phyloP scores from a whole-genome alignment of 768 basidiomycete genomes.

The Xerocomellus dryophilus region DNA sequence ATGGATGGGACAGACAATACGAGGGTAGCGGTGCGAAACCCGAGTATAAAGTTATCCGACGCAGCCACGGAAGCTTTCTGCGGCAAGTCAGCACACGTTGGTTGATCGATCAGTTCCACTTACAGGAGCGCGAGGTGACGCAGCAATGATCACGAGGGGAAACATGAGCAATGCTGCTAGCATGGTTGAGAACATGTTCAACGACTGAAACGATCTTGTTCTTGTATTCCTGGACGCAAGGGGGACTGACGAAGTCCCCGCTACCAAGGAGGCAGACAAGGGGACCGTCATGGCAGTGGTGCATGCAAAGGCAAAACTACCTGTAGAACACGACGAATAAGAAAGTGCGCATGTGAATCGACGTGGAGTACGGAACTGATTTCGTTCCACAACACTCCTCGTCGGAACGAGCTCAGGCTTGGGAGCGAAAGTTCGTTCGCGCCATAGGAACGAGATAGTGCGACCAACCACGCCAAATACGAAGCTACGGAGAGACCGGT shows the following conservation, averaged over 20 bases:
- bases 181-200: conserved; percentile 50
- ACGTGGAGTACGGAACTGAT: conserved; percentile 46
- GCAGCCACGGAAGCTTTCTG: conserved; percentile 6
- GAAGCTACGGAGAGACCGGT: conserved; percentile 58
- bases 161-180: conserved; percentile 50
- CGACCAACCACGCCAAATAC: conserved; percentile 61
- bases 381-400: conserved; percentile 60
- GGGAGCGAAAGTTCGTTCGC: conserved; percentile 40
- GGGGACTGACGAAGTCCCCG: conserved; percentile 20
- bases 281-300: conserved; percentile 63
- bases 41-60: conserved; percentile 18
- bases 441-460: conserved; percentile 49
- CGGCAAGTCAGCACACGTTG: conserved; percentile 12
- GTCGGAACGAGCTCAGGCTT: conserved; percentile 36
- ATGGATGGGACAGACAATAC: conserved; percentile 58
- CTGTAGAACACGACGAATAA: conserved; percentile 32
- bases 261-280: conserved; percentile 58
- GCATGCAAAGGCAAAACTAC: conserved; percentile 60
- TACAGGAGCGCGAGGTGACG: conserved; percentile 43
- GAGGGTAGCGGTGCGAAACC: conserved; percentile 51
- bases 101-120: conserved; percentile 29
- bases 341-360: not conserved
- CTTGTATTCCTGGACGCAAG: conserved; percentile 40
- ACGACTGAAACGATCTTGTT: conserved; percentile 54
- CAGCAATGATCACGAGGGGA: conserved; percentile 55